Evolutionary conservation across 2,329 filamentous ascomycete genomes (phyloP).

Genomic region (Pleomassaria siparia): DNA sequence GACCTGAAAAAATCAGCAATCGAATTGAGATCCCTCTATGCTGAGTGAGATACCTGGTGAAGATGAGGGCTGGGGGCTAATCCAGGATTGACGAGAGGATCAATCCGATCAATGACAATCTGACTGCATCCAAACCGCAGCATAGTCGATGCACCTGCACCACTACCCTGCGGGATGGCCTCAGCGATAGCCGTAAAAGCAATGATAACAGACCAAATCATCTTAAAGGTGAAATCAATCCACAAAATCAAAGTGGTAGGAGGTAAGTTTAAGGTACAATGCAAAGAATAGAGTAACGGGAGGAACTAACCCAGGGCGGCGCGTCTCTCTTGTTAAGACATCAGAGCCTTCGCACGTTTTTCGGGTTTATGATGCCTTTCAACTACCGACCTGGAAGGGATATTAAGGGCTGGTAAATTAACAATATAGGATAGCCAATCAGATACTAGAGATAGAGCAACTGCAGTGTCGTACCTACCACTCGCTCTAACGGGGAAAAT

Average conservation of each 20-base stretch:
- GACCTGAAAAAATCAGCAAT: slow-evolving; percentile 6
- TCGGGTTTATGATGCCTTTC: neutral
- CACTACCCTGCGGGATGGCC: slow-evolving; percentile 9
- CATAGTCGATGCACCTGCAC: slow-evolving; percentile 6
- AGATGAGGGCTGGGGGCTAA: slow-evolving; percentile 11
- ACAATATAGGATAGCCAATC: slow-evolving; percentile 1
- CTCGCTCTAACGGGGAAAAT: neutral
- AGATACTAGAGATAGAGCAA: neutral
- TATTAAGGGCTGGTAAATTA: neutral
- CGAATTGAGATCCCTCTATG: too few relatives aligned
- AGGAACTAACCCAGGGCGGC: neutral
- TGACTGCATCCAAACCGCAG: slow-evolving; percentile 12
- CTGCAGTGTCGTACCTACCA: neutral
- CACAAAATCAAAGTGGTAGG: neutral
- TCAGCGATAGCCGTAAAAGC: slow-evolving; percentile 9
- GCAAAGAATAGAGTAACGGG: neutral
- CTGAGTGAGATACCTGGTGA: too few relatives aligned
- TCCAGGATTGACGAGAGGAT: slow-evolving; percentile 16
- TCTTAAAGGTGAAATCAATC: slow-evolving; percentile 1
- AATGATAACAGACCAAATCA: slow-evolving; percentile 8
- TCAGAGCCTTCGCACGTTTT: too few relatives aligned
- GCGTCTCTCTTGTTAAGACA: slow-evolving; percentile 3
- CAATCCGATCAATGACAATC: slow-evolving; percentile 11
- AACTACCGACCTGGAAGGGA: slow-evolving; percentile 2
- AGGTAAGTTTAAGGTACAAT: neutral